phyloP scores from a whole-genome alignment of 1,284 basidiomycete species.

The Leccinum solheimii region DNA sequence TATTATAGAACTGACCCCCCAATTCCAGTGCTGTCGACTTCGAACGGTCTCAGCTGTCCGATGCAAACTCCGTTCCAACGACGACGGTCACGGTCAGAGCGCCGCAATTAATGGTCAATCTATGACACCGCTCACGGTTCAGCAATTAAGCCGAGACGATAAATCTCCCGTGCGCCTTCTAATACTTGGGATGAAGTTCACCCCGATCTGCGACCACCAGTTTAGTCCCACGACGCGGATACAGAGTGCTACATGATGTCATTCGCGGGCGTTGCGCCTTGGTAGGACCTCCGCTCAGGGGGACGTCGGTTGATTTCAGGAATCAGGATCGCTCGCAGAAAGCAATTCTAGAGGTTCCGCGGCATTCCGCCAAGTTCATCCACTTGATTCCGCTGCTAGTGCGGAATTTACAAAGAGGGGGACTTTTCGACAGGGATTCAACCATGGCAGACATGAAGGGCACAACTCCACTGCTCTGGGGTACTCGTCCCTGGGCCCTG shows the following conservation, averaged over 20 bases:
- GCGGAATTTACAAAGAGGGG: constrained; percentile 1
- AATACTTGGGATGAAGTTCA: background rate
- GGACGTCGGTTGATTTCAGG: background rate
- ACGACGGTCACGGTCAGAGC: constrained; percentile 1
- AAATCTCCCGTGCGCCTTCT: background rate
- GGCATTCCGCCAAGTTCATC: background rate
- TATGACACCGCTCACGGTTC: background rate
- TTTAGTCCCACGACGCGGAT: background rate
- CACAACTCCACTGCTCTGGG: background rate
- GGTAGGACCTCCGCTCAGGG: background rate
- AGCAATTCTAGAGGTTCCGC: background rate
- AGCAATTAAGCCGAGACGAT: background rate
- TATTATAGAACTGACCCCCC: constrained; percentile 3
- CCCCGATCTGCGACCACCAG: background rate
- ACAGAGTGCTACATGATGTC: background rate
- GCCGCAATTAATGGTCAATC: background rate
- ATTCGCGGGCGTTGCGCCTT: background rate
- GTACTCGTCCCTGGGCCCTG: background rate
- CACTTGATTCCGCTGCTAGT: background rate
- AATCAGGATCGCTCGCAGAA: background rate
- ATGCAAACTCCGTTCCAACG: constrained; percentile 5
- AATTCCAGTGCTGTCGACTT: background rate
- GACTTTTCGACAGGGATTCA: background rate
- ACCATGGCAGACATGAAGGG: background rate
- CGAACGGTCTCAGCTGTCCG: background rate